A percentile compares a stretch with the other conserved stretches of the same genome.
Evolutionary conservation across 2,329 filamentous ascomycete species (phyloP).

Genomic region (Fusarium sublunatum): DNA sequence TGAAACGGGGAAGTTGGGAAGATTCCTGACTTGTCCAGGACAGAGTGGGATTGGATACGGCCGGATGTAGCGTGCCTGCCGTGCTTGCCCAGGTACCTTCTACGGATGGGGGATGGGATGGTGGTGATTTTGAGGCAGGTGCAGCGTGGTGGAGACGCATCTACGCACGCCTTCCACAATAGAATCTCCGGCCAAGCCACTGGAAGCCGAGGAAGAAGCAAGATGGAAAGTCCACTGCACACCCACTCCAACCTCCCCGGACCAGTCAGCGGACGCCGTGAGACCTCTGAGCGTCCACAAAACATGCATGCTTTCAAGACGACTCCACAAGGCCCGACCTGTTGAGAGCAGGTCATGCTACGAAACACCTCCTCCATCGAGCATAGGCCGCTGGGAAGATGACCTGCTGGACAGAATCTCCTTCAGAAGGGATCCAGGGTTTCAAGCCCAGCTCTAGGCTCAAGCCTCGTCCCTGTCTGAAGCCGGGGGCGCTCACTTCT

Average conservation of each 20-base stretch:
- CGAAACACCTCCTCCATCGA: slow-evolving; percentile 44
- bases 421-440: slow-evolving; percentile 12
- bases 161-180: slow-evolving; percentile 38
- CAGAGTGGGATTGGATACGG: slow-evolving; percentile 29
- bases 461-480: slow-evolving; percentile 26
- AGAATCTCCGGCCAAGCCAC: slow-evolving; percentile 43
- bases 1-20: slow-evolving; percentile 39
- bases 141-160: slow-evolving; percentile 32
- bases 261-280: slow-evolving; percentile 15
- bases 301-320: slow-evolving; percentile 17
- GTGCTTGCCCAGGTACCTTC: slow-evolving; percentile 27
- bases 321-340: slow-evolving; percentile 36
- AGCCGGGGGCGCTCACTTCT: slow-evolving; percentile 5
- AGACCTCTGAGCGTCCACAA: slow-evolving; percentile 3
- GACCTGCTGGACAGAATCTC: slow-evolving; percentile 16
- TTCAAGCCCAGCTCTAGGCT: slow-evolving; percentile 20
- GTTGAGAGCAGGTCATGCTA: slow-evolving; percentile 32
- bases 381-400: slow-evolving; percentile 32
- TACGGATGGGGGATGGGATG: slow-evolving; percentile 28
- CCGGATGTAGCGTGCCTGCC: slow-evolving; percentile 37
- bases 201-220: slow-evolving; percentile 47
- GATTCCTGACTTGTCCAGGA: slow-evolving; percentile 31
- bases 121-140: slow-evolving; percentile 40
- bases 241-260: slow-evolving; percentile 34
- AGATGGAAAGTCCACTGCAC: slow-evolving; percentile 43